Conservation (phyloP, 2,329 filamentous ascomycete species). For the Anisogramma anomala region DNA sequence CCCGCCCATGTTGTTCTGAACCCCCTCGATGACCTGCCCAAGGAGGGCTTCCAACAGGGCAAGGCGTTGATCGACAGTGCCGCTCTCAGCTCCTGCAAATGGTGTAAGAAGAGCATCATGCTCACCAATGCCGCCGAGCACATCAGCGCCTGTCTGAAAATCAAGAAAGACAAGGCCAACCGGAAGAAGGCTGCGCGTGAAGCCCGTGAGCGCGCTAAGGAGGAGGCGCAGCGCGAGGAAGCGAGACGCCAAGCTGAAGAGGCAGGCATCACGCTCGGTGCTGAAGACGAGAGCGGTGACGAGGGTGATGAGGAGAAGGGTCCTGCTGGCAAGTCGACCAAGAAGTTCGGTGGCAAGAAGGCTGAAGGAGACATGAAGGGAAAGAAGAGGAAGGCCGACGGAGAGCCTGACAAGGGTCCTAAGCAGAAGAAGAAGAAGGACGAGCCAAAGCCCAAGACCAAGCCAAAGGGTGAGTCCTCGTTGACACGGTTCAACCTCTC, state of each 20-base stretch:
- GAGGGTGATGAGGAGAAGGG: constrained; percentile 34
- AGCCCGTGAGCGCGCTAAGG: constrained; percentile 53
- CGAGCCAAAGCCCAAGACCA: constrained; percentile 75
- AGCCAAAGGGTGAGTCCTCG: constrained; percentile 56
- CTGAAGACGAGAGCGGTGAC: constrained; percentile 22
- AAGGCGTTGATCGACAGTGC: constrained; percentile 69
- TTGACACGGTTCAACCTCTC: not conserved
- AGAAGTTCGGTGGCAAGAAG: constrained; percentile 57
- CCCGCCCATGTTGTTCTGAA: constrained; percentile 31
- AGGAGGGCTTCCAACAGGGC: constrained; percentile 70
- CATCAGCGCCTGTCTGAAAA: constrained; percentile 69
- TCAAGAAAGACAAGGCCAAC: constrained; percentile 73
- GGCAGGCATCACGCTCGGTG: constrained; percentile 30
- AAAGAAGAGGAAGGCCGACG: constrained; percentile 69
- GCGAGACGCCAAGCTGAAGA: constrained; percentile 37
- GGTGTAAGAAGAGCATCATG: constrained; percentile 82
- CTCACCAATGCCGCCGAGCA: constrained; percentile 66
- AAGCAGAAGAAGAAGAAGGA: constrained; percentile 95
- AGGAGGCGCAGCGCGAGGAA: constrained; percentile 47
- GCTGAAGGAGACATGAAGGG: constrained; percentile 51
- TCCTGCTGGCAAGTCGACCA: constrained; percentile 32
- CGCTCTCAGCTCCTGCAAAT: constrained; percentile 78
- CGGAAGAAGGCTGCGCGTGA: constrained; percentile 66
- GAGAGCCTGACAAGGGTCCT: constrained; percentile 66
- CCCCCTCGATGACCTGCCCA: constrained; percentile 62